Percentiles rank a stretch among this genome's conserved stretches.
phyloP scores from a whole-genome alignment of 2,329 filamentous ascomycete genomes.

The Fusarium miscanthi region DNA sequence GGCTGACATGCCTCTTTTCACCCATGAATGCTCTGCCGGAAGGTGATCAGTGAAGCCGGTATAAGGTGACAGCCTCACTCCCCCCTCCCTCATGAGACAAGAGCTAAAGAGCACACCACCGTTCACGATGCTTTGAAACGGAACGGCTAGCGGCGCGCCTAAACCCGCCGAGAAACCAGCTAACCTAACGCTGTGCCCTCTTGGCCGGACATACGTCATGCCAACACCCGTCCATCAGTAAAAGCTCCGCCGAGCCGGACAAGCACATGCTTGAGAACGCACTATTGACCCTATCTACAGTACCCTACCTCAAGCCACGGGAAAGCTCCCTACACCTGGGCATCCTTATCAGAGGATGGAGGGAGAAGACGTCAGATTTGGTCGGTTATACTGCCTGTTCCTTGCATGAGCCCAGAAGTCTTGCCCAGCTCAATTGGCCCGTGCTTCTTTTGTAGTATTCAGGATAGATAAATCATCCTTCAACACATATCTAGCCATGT shows the following conservation, averaged over 20 bases:
- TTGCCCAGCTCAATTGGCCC: background rate
- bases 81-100: background rate
- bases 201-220: conserved; percentile 14
- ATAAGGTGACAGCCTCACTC: background rate
- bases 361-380: background rate
- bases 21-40: background rate
- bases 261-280: conserved; percentile 15
- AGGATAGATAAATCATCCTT: background rate
- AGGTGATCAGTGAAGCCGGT: background rate
- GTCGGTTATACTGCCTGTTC: background rate
- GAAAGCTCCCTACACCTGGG: background rate
- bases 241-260: conserved; percentile 2
- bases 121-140: background rate
- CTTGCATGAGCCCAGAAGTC: conserved; percentile 1
- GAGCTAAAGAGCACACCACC: background rate
- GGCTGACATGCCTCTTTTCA: background rate
- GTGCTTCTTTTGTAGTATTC: background rate
- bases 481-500: background rate
- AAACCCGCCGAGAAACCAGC: background rate
- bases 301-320: background rate
- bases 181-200: background rate
- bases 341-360: background rate
- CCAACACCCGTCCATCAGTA: background rate
- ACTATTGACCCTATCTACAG: background rate
- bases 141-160: conserved; percentile 21